Percentiles rank a stretch among this genome's conserved stretches.
These are phyloP conservation scores for Cryomyces antarcticus DNA, from an alignment of 495 filamentous ascomycete species.

Conservation along the genomic window DNA sequence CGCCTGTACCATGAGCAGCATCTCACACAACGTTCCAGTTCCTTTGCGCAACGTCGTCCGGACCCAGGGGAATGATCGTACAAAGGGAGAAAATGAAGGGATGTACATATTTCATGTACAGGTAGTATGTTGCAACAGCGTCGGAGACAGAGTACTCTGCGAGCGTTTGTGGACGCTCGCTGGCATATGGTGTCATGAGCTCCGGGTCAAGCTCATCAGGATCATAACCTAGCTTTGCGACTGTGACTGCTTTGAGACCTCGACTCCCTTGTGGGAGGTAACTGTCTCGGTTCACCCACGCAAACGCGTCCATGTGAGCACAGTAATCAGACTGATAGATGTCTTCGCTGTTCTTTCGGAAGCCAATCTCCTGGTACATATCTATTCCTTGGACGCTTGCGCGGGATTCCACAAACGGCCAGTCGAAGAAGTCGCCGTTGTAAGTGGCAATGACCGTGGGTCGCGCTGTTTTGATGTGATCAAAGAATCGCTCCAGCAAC, in stretches of 20 bases:
- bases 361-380: slow-evolving; percentile 97
- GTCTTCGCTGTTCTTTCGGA: slow-evolving; percentile 83
- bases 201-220: slow-evolving; percentile 96
- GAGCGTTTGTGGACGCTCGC: slow-evolving; percentile 76
- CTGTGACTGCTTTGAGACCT: slow-evolving; percentile 93
- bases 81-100: slow-evolving; percentile 98
- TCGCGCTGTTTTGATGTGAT: slow-evolving; percentile 82
- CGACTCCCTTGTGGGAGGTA: slow-evolving; percentile 94
- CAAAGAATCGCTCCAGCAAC: slow-evolving; percentile 78
- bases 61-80: slow-evolving; percentile 83
- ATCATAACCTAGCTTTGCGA: slow-evolving; percentile 94
- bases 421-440: slow-evolving; percentile 99
- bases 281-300: slow-evolving; percentile 97
- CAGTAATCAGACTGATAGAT: slow-evolving; percentile 89
- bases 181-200: slow-evolving; percentile 81
- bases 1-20: slow-evolving; percentile 97
- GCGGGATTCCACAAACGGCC: slow-evolving; percentile 91
- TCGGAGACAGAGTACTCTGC: slow-evolving; percentile 98
- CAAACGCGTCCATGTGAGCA: slow-evolving; percentile 97
- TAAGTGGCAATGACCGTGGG: slow-evolving; percentile 97
- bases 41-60: slow-evolving; percentile 93
- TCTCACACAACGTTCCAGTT: slow-evolving; percentile 93
- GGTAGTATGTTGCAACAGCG: slow-evolving; percentile 94
- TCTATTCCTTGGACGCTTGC: slow-evolving; percentile 91
- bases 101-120: slow-evolving; percentile 99